Base-by-base conservation (phyloP, 768 basidiomycete genomes). In the Tricholomella constricta region DNA sequence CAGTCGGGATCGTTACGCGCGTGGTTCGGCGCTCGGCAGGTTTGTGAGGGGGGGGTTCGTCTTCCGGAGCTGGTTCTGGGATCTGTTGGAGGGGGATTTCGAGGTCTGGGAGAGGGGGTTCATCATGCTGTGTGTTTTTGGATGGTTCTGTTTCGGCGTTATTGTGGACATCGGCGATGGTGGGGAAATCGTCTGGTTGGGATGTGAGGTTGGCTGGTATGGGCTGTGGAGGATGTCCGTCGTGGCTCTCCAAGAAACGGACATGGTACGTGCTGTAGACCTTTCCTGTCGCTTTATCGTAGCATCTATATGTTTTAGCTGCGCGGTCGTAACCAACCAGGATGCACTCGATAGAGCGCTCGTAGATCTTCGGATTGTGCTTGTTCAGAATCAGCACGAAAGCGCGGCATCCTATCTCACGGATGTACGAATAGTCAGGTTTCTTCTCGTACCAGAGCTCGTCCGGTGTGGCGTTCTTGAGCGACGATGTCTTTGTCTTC, bases 321-420 rank as follows among this genome's bases (percentile, higher is more conserved):
- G 61, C 57, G 2, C 48, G 32, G 2, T 65, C 60, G 48, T 75
- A 77, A 2, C 76, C 71, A 48, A 76, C 62, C 37, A 73, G 72
- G 2, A 70, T 51, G 48, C 76, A 75, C 58, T 72, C 68, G 26
- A 61, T 20, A 3, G 61, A 60, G 1, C 52, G 54, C 10, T 54
- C 54, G 32, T 46, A 63, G 17, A 66, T 55, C 22, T 65, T 65
- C 0, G 63, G 59, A 22, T 66, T 57, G 34, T 69, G 63, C 20
- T 69, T 58, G 45, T 72, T 69, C 38, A 61, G 68, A 6, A 69
- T 60, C 19, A 67, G 65, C 27, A 69, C 70, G 49, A 69, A 72
- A 7, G 67, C 68, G 9, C 47, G 29, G 46, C 68, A 72, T 4
- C 74, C 69, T n/a, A 70, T 71, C 14, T 67, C 65, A 3, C 63